phyloP scores from a whole-genome alignment of 768 basidiomycete genomes.

The Sporobolomyces pararoseus region DNA sequence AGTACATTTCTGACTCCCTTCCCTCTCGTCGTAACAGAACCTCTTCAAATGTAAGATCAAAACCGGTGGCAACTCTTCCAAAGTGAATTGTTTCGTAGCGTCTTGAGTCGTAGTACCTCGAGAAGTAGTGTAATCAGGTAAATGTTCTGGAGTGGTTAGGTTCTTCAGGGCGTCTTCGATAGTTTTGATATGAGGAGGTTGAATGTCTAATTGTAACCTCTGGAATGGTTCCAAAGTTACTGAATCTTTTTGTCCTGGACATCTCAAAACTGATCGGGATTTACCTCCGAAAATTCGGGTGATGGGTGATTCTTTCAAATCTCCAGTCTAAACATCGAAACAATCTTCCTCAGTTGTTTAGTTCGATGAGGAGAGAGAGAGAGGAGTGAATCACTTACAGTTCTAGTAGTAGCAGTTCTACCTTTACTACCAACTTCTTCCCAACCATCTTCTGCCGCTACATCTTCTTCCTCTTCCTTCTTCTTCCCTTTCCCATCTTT shows the following conservation, averaged over 20 bases:
- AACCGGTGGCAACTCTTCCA: constrained; percentile 77
- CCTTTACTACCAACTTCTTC: constrained; percentile 89
- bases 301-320: constrained; percentile 71
- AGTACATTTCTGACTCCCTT: constrained; percentile 75
- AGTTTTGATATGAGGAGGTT: constrained; percentile 70
- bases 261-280: constrained; percentile 75
- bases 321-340: neutral
- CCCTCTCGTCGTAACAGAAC: constrained; percentile 74
- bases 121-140: constrained; percentile 63
- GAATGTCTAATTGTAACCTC: constrained; percentile 80
- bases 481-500: constrained; percentile 42
- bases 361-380: neutral
- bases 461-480: constrained; percentile 46
- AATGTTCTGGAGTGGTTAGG: constrained; percentile 72
- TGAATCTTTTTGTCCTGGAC: constrained; percentile 74
- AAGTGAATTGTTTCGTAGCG: constrained; percentile 66
- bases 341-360: too few relatives aligned
- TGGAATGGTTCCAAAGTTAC: constrained; percentile 89
- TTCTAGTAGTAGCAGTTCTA: constrained; percentile 70
- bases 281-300: constrained; percentile 90
- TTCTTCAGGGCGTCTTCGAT: constrained; percentile 77
- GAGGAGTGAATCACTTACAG: constrained; percentile 57
- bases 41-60: constrained; percentile 85
- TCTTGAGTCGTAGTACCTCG: constrained; percentile 63
- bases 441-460: constrained; percentile 67